Conservation (phyloP, 2,329 filamentous ascomycete genomes). For the Hymenoscyphus scutula region DNA sequence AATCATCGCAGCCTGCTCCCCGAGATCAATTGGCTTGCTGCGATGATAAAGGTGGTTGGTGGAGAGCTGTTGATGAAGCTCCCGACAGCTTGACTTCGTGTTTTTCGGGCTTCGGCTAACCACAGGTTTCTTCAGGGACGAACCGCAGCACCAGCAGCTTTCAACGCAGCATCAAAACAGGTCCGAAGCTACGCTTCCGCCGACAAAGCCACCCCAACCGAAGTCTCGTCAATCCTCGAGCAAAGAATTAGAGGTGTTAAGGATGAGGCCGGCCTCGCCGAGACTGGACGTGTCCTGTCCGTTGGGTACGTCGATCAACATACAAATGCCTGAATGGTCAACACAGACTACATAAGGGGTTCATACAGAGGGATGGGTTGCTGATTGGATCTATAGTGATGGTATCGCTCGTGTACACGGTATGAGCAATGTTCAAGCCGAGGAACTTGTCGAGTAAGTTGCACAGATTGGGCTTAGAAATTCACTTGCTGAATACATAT, state of each 20-base stretch:
- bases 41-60: constrained; percentile 36
- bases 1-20: constrained; percentile 39
- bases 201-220: constrained; percentile 91
- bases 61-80: constrained; percentile 41
- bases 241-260: constrained; percentile 98
- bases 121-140: constrained; percentile 65
- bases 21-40: constrained; percentile 38
- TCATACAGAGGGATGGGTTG: constrained; percentile 7
- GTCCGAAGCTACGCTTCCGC: constrained; percentile 87
- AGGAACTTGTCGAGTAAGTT: constrained; percentile 99
- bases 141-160: constrained; percentile 76
- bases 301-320: constrained; percentile 75
- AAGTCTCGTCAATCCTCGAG: constrained; percentile 99
- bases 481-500: constrained; percentile 22
- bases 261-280: constrained; percentile 92
- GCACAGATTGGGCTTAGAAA: constrained; percentile 16
- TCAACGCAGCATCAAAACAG: constrained; percentile 69
- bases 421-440: constrained; percentile 99
- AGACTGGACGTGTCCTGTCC: constrained; percentile 98
- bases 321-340: constrained; percentile 12
- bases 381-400: constrained; percentile 64
- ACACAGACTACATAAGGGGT: constrained; percentile 22
- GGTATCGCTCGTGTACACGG: constrained; percentile 99
- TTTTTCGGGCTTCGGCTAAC: constrained; percentile 55
- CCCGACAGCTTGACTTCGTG: constrained; percentile 29